A percentile compares a stretch with the other conserved stretches of the same genome.
Conservation (phyloP, 108 stramenopile genomes). For the Cyclostephanos invisitatus region DNA sequence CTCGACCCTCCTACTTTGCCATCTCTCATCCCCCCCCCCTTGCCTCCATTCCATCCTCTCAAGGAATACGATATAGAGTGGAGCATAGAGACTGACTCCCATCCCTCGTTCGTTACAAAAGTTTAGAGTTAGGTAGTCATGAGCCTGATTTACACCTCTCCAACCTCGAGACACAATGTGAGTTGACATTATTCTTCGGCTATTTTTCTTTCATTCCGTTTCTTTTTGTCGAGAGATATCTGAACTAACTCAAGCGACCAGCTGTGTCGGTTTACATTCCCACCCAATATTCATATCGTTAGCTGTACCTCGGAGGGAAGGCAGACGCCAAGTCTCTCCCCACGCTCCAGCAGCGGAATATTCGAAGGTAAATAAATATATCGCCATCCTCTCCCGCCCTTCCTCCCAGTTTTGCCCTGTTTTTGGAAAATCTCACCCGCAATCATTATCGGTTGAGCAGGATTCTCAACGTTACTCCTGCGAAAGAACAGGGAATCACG, state of each 20-base stretch:
- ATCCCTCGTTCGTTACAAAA: not conserved
- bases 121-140: not conserved
- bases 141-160: constrained; percentile 47
- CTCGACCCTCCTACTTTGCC: too few relatives aligned
- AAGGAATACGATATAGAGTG: not conserved
- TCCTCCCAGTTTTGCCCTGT: not conserved
- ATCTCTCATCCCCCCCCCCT: too few relatives aligned
- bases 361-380: constrained; percentile 32
- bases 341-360: constrained; percentile 47
- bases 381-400: not conserved
- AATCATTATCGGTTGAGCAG: not conserved
- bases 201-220: not conserved
- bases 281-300: not conserved
- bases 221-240: not conserved
- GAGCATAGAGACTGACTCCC: too few relatives aligned
- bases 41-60: too few relatives aligned
- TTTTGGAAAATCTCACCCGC: not conserved
- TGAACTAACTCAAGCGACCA: constrained; percentile 10
- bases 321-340: constrained; percentile 62
- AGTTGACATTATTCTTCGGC: not conserved
- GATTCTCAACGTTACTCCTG: constrained; percentile 75
- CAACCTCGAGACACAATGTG: constrained; percentile 35
- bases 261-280: not conserved
- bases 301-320: constrained; percentile 72
- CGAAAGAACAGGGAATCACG: constrained; percentile 64